These are phyloP conservation scores for Cordyceps tenuipes DNA, from an alignment of 2,329 filamentous ascomycete species.

Conservation along the genomic window DNA sequence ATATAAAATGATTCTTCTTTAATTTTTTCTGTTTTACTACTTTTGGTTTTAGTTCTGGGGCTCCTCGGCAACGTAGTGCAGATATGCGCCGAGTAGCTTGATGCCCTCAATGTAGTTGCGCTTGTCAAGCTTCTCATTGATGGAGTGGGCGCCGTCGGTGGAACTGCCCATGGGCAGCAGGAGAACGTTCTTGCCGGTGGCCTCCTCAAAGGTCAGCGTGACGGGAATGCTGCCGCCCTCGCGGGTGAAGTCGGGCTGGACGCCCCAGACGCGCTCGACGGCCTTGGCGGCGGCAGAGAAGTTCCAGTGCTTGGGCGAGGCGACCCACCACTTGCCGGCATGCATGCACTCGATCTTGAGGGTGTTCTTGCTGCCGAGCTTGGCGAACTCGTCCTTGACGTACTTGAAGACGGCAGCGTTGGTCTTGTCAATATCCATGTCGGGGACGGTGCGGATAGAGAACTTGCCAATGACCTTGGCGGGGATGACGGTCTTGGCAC, in stretches of 20 bases:
- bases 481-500: conserved; percentile 96
- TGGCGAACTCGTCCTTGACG: conserved; percentile 75
- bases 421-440: conserved; percentile 91
- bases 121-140: conserved; percentile 97
- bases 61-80: conserved; percentile 94
- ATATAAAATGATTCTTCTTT: background rate
- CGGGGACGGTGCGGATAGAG: conserved; percentile 90
- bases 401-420: conserved; percentile 79
- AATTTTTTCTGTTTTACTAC: background rate
- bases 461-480: conserved; percentile 98
- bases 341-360: conserved; percentile 76
- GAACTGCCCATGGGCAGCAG: conserved; percentile 95
- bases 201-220: conserved; percentile 93
- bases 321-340: conserved; percentile 97
- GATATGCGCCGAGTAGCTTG: conserved; percentile 87
- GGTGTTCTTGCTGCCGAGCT: conserved; percentile 86
- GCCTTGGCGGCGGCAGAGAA: conserved; percentile 91
- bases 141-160: conserved; percentile 92
- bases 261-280: conserved; percentile 89
- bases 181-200: conserved; percentile 94
- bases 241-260: conserved; percentile 88
- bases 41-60: conserved; percentile 36
- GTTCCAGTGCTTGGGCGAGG: conserved; percentile 98
- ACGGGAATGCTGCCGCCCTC: conserved; percentile 97
- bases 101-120: conserved; percentile 97